These are phyloP conservation scores for Yarrowia alimentaria DNA, from an alignment of 805 yeast species.

Conservation along the genomic window DNA sequence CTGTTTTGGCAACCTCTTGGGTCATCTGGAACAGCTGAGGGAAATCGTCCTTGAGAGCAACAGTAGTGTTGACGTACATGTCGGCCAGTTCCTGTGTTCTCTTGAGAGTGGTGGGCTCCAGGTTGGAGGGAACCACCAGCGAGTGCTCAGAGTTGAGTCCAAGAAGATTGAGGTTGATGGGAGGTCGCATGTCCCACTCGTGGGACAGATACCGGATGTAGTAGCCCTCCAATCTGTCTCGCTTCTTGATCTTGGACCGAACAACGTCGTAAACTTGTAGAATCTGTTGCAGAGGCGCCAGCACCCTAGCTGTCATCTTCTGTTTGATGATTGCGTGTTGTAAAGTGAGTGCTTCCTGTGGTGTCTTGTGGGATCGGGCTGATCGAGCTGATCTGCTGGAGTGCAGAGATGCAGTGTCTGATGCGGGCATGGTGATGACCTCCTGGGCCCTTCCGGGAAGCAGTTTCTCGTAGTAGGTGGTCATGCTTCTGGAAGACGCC, in stretches of 20 bases:
- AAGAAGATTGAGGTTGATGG: constrained; percentile 11
- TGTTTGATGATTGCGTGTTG: constrained; percentile 18
- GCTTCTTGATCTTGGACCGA: constrained; percentile 10
- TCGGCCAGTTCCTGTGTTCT: constrained; percentile 24
- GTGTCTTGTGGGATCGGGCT: not conserved
- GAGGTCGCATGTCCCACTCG: constrained; percentile 25
- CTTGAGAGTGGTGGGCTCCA: constrained; percentile 24
- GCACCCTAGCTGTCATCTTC: constrained; percentile 2
- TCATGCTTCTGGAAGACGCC: constrained; percentile 8
- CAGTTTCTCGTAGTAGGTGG: not conserved
- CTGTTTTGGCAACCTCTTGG: constrained; percentile 12
- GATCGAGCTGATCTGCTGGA: not conserved
- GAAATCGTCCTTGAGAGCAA: constrained; percentile 18
- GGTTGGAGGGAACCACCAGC: constrained; percentile 13
- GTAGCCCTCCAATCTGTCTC: constrained; percentile 25
- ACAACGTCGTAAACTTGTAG: constrained; percentile 16
- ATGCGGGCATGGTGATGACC: constrained; percentile 8
- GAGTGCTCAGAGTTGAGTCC: constrained; percentile 14
- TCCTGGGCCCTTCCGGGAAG: constrained; percentile 15
- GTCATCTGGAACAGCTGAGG: constrained; percentile 22
- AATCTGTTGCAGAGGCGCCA: constrained; percentile 25
- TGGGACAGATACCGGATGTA: constrained; percentile 24
- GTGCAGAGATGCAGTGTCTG: constrained; percentile 1
- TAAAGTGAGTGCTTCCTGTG: not conserved
- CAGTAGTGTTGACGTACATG: constrained; percentile 7